Conservation (phyloP, 2,329 filamentous ascomycete genomes). For the Blastomyces silverae region DNA sequence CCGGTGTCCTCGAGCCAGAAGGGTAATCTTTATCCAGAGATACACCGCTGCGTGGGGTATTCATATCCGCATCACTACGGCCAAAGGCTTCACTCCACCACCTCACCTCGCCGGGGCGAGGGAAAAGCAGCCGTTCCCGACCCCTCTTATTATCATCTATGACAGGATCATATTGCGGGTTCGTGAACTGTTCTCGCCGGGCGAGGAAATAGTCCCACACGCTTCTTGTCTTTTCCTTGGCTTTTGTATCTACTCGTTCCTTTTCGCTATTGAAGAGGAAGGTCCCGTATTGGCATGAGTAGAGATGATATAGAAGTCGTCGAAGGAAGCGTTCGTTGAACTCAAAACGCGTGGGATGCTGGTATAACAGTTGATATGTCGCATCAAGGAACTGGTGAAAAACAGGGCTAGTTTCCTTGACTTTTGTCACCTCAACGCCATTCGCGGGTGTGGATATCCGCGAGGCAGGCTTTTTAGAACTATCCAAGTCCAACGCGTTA, state of each 20-base stretch:
- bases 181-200: conserved; percentile 71
- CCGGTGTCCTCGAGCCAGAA: conserved; percentile 41
- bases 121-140: conserved; percentile 77
- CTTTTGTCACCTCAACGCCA: conserved; percentile 62
- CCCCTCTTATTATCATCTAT: conserved; percentile 74
- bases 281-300: conserved; percentile 94
- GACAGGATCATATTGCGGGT: conserved; percentile 66
- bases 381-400: conserved; percentile 98
- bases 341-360: conserved; percentile 83
- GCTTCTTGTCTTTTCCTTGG: conserved; percentile 66
- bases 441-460: conserved; percentile 34
- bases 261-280: conserved; percentile 95
- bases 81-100: conserved; percentile 94
- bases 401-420: conserved; percentile 86
- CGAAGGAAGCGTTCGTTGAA: conserved; percentile 92
- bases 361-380: conserved; percentile 79
- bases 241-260: conserved; percentile 64
- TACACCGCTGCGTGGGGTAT: conserved; percentile 54
- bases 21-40: conserved; percentile 28
- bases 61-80: conserved; percentile 87
- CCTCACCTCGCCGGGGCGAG: conserved; percentile 65
- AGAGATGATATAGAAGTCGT: conserved; percentile 83
- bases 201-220: conserved; percentile 96
- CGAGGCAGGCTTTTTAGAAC: conserved; percentile 33
- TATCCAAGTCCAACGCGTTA: conserved; percentile 45